A percentile compares a stretch with the other conserved stretches of the same genome.
Evolutionary conservation across 2,329 filamentous ascomycete genomes (phyloP).

Genomic region (Alternaria atra): DNA sequence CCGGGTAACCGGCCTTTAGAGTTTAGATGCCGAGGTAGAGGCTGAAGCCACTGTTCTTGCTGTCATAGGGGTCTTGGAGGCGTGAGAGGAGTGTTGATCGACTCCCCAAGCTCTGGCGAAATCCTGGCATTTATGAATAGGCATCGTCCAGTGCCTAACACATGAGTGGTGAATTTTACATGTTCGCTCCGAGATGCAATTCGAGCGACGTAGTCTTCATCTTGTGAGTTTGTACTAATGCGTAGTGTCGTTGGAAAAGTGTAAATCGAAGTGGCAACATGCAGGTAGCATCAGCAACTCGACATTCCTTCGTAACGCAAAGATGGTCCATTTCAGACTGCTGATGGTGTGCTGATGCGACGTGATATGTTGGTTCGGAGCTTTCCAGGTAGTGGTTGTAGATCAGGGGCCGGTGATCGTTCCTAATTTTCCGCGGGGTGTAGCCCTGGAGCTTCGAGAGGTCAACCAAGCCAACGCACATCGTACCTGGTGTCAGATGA

Average conservation of each 20-base stretch:
- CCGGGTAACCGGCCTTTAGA: neutral
- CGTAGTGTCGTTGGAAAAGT: too few relatives aligned
- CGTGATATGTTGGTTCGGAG: neutral
- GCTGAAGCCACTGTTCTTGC: neutral
- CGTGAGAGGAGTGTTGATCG: neutral
- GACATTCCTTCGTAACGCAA: neutral
- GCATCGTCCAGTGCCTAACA: neutral
- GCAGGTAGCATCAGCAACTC: neutral
- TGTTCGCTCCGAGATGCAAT: neutral
- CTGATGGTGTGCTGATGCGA: neutral
- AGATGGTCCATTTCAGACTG: too few relatives aligned
- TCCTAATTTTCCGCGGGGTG: neutral
- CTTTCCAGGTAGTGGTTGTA: neutral
- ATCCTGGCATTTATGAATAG: accelerated
- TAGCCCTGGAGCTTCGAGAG: neutral
- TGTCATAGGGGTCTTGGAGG: neutral
- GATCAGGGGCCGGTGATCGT: neutral
- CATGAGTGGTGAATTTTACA: neutral
- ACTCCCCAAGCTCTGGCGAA: neutral
- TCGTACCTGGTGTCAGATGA: neutral
- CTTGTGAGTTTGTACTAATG: neutral
- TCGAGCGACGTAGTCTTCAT: neutral
- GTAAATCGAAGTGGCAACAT: neutral
- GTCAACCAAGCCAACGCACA: neutral
- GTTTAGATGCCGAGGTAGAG: neutral